phyloP scores from a whole-genome alignment of 331 rosid species.

The Pyracantha coccinea region DNA sequence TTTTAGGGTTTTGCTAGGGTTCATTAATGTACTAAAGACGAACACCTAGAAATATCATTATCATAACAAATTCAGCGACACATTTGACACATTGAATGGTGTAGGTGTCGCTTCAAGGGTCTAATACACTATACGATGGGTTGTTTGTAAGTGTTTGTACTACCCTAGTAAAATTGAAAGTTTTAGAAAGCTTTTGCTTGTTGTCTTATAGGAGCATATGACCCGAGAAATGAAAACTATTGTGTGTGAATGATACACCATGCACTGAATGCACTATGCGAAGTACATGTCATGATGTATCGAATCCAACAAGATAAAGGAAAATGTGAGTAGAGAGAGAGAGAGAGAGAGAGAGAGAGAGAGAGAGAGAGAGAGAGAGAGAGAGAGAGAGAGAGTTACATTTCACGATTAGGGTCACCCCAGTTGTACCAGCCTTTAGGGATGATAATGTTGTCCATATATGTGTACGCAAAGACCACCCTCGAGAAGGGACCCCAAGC shows the following conservation, averaged over 20 bases:
- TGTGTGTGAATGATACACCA: background rate
- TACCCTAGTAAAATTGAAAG: background rate
- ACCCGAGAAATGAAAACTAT: no score
- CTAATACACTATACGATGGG: background rate
- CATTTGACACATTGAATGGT: background rate
- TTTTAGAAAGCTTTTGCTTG: background rate
- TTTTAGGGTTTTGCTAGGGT: background rate
- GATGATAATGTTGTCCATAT: conserved; percentile 93
- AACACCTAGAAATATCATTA: background rate
- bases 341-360: no score
- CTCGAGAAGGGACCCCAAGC: conserved; percentile 99
- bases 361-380: background rate
- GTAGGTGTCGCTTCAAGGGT: background rate
- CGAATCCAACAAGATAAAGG: background rate
- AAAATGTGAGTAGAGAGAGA: background rate
- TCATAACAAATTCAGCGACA: no score
- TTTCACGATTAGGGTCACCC: conserved; percentile 95
- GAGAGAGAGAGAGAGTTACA: conserved; percentile 27
- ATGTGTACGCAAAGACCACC: conserved; percentile 79
- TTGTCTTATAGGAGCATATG: background rate
- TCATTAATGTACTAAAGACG: background rate
- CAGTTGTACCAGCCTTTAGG: conserved; percentile 99
- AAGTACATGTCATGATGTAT: background rate
- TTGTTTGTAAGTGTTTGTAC: background rate
- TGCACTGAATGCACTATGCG: background rate